Evolutionary conservation across 2,329 filamentous ascomycete species (phyloP), one percentile per base, ranked within the genome.

Genomic region (Taxawa tesnikishii): DNA sequence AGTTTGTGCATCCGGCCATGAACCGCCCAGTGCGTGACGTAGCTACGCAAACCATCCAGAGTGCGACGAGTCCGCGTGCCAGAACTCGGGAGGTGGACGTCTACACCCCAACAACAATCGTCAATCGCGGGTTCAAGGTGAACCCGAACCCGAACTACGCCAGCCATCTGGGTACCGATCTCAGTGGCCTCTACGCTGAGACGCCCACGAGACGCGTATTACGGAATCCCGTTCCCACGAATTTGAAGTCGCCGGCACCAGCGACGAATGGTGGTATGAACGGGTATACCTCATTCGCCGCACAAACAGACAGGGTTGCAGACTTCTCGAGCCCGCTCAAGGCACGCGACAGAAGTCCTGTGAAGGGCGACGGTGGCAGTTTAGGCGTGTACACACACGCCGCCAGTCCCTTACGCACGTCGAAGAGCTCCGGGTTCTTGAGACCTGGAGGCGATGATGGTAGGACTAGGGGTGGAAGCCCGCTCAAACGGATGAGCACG

Each of bases 1-100:
- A 98, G 60, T 94, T 80, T 49, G 90, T 98, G 1, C 84, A 92
- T 48, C 90, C 90, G 2, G 71, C 78, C 8, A 72, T 93, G n/a
- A 82, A 92, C 45, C 82, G 80, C 6, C 65, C 81, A 4, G 82
- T 92, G 42, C 65, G 77, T 42, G 73, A 80, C 47, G 84, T 88
- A 2, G 81, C 75, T 5, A 90, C 81, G 1, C 88, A 96, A 54
- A 78, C 79, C 37, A 74, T 73, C 1, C 54, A 47, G 46, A 44
- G 48, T 24, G 48, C 54, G 5, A 48, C 44, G 19, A 53, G 47
- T 3, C 46, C 46, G 5, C 43, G 43, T 13, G 50, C 49, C 3
- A 42, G 37, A 3, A 50, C 48, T 3, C 38, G 48, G 44, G 68
- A 69, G 39, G 68, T 81, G 13, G 70, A 77, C 26, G 67, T 68